A percentile compares a stretch with the other conserved stretches of the same genome.
phyloP scores from a whole-genome alignment of 2,329 filamentous ascomycete genomes.

The Phialophora tarda region DNA sequence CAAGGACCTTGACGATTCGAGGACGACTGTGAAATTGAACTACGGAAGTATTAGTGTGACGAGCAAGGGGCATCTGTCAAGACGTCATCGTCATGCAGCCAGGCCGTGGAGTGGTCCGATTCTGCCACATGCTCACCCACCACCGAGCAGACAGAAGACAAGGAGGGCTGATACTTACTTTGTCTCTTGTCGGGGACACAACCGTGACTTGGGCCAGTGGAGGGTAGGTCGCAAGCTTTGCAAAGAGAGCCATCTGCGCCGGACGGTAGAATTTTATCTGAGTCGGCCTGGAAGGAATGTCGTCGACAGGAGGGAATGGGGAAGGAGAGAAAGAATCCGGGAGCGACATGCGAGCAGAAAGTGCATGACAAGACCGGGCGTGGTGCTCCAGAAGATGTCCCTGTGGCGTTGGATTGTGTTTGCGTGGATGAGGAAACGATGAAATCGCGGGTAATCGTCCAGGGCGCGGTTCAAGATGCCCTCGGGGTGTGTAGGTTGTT shows the following conservation, averaged over 20 bases:
- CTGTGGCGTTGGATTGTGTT: constrained; percentile 13
- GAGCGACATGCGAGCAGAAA: constrained; percentile 31
- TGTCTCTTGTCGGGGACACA: constrained; percentile 51
- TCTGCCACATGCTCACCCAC: not conserved
- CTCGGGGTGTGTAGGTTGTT: constrained; percentile 1
- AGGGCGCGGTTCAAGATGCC: not conserved
- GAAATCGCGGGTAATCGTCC: constrained; percentile 3
- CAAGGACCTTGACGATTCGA: constrained; percentile 67
- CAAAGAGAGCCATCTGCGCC: constrained; percentile 57
- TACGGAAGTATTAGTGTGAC: constrained; percentile 37
- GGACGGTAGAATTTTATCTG: constrained; percentile 46
- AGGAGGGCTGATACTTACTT: constrained; percentile 42
- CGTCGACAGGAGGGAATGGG: constrained; percentile 14
- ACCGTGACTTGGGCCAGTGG: constrained; percentile 76
- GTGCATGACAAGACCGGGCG: not conserved
- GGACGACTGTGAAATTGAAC: constrained; percentile 69
- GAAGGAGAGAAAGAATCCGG: constrained; percentile 28
- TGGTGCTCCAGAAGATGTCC: constrained; percentile 11
- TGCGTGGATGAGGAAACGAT: constrained; percentile 6
- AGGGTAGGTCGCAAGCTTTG: constrained; percentile 67
- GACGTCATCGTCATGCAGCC: constrained; percentile 20
- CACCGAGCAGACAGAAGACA: not conserved
- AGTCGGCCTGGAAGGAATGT: constrained; percentile 36
- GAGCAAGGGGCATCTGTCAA: constrained; percentile 6
- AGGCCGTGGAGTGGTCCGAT: not conserved